Evolutionary conservation across 192 early-diverging fungal species (phyloP).

Genomic region (Spizellomyces sp.): DNA sequence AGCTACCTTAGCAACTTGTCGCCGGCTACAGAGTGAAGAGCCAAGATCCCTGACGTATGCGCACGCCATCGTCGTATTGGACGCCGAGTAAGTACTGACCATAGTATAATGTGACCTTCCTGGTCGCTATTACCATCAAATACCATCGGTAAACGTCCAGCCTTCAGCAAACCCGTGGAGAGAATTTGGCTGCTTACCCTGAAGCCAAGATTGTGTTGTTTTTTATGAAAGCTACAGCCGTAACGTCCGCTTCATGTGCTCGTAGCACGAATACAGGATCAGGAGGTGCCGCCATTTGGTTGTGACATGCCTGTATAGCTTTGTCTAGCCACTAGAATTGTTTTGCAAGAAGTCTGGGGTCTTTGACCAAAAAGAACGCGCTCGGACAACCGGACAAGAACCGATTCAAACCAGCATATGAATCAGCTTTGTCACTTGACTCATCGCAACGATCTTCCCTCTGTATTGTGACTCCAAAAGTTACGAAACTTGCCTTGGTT

Average conservation of each 20-base stretch:
- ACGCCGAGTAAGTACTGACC: conserved; percentile 21
- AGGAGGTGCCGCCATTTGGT: conserved; percentile 6
- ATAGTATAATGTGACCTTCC: conserved; percentile 23
- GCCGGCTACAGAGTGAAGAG: not conserved
- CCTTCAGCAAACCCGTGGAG: not conserved
- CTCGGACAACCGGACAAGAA: too few species aligned
- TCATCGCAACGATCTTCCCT: too few species aligned
- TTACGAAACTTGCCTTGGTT: too few species aligned
- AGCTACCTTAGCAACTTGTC: conserved; percentile 6
- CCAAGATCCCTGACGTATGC: conserved; percentile 21
- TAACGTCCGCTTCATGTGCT: conserved; percentile 24
- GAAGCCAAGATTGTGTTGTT: conserved; percentile 16
- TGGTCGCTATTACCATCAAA: conserved; percentile 12
- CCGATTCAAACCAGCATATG: too few species aligned
- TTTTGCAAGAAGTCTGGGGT: too few species aligned
- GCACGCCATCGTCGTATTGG: conserved; percentile 20
- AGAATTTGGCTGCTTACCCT: conserved; percentile 15
- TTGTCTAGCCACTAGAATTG: too few species aligned
- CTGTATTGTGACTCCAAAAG: too few species aligned
- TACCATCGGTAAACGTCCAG: not conserved
- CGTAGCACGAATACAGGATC: conserved; percentile 27
- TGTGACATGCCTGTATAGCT: too few species aligned
- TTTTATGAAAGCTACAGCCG: not conserved
- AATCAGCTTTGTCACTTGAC: too few species aligned
- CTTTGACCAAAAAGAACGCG: too few species aligned